Percentiles rank a stretch among this genome's conserved stretches.
Evolutionary conservation across 2,329 filamentous ascomycete genomes (phyloP).

Genomic region (Aspergillus tubingensis): DNA sequence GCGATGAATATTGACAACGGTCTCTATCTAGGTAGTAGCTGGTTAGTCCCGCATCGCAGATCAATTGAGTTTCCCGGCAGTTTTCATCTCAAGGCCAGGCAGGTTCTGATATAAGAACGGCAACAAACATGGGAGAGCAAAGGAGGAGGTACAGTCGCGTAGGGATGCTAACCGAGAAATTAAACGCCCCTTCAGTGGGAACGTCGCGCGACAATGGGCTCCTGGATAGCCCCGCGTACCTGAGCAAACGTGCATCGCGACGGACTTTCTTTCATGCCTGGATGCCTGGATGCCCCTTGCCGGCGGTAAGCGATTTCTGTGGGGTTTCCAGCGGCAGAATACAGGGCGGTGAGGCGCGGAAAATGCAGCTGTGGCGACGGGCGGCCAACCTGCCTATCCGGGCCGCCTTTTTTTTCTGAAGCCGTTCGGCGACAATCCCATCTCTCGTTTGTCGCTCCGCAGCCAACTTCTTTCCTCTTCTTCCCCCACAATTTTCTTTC

Average conservation of each 20-base stretch:
- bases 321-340: constrained; percentile 32
- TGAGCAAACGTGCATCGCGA: constrained; percentile 1
- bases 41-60: constrained; percentile 1
- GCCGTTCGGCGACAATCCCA: constrained; percentile 6
- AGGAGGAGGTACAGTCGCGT: neutral
- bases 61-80: constrained; percentile 3
- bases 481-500: constrained; percentile 3
- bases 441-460: constrained; percentile 15
- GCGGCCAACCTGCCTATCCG: constrained; percentile 37
- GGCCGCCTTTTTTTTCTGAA: constrained; percentile 23
- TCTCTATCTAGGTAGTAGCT: neutral
- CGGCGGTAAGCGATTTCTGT: constrained; percentile 20
- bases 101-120: neutral
- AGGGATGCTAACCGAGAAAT: neutral
- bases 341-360: constrained; percentile 27
- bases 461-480: constrained; percentile 11
- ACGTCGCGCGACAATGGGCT: neutral
- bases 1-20: neutral
- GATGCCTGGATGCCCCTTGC: constrained; percentile 5
- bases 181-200: neutral
- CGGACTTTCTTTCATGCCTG: neutral
- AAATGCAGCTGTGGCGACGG: constrained; percentile 29
- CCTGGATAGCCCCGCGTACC: constrained; percentile 1
- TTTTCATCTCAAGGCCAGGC: neutral
- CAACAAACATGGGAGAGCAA: neutral